Conservation (phyloP, 306 rosid species). For the Glycine soja region DNA sequence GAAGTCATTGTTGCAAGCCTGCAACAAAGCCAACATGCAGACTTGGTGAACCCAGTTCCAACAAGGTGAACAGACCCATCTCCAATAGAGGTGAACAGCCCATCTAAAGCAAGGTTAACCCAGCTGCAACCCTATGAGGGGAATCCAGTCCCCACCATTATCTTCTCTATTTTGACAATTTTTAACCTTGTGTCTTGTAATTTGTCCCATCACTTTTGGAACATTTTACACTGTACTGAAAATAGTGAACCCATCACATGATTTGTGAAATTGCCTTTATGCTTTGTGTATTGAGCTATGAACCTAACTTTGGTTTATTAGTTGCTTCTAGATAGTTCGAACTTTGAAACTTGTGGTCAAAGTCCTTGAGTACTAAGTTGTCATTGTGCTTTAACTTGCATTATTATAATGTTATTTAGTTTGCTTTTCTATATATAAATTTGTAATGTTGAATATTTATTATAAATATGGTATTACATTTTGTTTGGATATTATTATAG, state of each 20-base stretch:
- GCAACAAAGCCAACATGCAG: background rate
- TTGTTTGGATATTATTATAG: background rate
- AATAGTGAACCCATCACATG: background rate
- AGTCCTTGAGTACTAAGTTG: background rate
- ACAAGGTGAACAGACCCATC: background rate
- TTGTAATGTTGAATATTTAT: background rate
- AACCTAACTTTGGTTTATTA: background rate
- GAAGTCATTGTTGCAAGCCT: background rate
- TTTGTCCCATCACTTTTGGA: background rate
- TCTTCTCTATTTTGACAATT: background rate
- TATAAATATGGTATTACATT: background rate
- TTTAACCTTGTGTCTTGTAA: background rate
- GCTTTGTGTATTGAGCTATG: background rate
- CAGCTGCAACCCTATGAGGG: background rate
- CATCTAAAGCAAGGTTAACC: background rate
- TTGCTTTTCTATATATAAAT: background rate
- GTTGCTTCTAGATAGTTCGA: background rate
- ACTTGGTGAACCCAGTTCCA: background rate
- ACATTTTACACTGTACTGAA: background rate
- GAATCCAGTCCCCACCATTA: background rate
- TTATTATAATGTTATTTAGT: background rate
- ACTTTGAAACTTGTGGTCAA: background rate
- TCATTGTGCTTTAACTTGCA: background rate
- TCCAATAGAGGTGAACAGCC: background rate
- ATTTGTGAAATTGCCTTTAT: background rate